Evolutionary conservation across 192 early-diverging fungal species (phyloP).

Genomic region (Rhizophagus clarus): DNA sequence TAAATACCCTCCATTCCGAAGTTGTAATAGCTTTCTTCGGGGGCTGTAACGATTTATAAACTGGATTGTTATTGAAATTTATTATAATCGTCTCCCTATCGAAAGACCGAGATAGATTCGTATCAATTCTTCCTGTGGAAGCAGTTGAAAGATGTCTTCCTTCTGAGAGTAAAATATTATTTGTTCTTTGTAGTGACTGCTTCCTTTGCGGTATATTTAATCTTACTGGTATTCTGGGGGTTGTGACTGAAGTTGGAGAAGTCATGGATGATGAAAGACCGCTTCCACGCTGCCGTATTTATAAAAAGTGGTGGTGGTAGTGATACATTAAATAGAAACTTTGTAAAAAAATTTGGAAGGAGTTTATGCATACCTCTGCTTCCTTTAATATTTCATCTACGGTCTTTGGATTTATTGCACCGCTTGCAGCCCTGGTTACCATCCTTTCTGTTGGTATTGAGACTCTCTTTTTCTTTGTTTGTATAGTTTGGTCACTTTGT

Average conservation of each 20-base stretch:
- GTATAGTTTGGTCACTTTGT: constrained; percentile 33
- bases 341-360: constrained; percentile 22
- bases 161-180: not conserved
- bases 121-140: constrained; percentile 29
- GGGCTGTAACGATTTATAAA: constrained; percentile 60
- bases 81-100: constrained; percentile 21
- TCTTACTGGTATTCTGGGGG: not conserved
- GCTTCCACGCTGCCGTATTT: constrained; percentile 14
- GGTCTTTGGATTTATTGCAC: constrained; percentile 57
- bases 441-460: constrained; percentile 55
- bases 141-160: not conserved
- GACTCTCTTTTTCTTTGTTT: constrained; percentile 45
- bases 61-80: constrained; percentile 56
- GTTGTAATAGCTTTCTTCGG: constrained; percentile 70
- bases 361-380: constrained; percentile 22
- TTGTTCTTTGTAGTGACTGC: not conserved
- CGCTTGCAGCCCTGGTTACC: constrained; percentile 61
- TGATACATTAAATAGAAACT: constrained; percentile 15
- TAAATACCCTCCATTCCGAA: constrained; percentile 68
- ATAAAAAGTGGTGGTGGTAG: not conserved
- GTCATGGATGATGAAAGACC: not conserved
- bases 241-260: not conserved
- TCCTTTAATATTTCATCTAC: constrained; percentile 56
- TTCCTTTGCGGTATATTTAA: constrained; percentile 14
- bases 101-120: constrained; percentile 18